phyloP scores from a whole-genome alignment of 2,329 filamentous ascomycete species.

The Aspergillus sclerotialis region DNA sequence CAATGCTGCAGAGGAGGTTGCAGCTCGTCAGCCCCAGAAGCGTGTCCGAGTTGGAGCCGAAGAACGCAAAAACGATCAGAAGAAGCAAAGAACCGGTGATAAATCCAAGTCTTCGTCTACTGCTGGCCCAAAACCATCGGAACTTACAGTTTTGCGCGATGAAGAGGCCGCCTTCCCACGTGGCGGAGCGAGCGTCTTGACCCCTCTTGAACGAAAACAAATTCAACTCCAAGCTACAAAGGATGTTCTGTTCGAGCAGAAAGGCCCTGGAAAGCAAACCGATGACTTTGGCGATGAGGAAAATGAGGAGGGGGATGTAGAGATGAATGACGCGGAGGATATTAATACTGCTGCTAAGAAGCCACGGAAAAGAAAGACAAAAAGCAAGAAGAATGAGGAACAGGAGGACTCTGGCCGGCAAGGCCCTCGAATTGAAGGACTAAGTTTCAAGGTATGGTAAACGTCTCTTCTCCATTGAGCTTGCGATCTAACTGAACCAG shows the following conservation, averaged over 20 bases:
- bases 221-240: conserved; percentile 89
- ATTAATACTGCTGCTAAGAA: conserved; percentile 29
- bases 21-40: conserved; percentile 31
- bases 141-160: conserved; percentile 49
- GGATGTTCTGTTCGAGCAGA: conserved; percentile 85
- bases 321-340: conserved; percentile 44
- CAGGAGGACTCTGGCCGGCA: conserved; percentile 43
- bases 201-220: conserved; percentile 90
- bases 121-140: conserved; percentile 23
- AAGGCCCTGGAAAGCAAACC: conserved; percentile 48
- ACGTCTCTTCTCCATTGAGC: not conserved
- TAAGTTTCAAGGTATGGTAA: conserved; percentile 73
- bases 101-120: conserved; percentile 10
- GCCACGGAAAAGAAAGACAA: conserved; percentile 32
- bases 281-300: conserved; percentile 49
- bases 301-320: conserved; percentile 48
- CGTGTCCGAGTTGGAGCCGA: conserved; percentile 33
- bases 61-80: conserved; percentile 26
- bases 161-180: conserved; percentile 89
- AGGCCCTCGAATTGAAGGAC: conserved; percentile 68
- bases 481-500: conserved; percentile 43
- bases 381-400: conserved; percentile 46
- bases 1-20: conserved; percentile 29
- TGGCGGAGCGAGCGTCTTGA: conserved; percentile 84
- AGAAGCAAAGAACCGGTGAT: conserved; percentile 15